Conservation (phyloP, 116 monocot genomes). For the Dioscorea cayenensis region DNA sequence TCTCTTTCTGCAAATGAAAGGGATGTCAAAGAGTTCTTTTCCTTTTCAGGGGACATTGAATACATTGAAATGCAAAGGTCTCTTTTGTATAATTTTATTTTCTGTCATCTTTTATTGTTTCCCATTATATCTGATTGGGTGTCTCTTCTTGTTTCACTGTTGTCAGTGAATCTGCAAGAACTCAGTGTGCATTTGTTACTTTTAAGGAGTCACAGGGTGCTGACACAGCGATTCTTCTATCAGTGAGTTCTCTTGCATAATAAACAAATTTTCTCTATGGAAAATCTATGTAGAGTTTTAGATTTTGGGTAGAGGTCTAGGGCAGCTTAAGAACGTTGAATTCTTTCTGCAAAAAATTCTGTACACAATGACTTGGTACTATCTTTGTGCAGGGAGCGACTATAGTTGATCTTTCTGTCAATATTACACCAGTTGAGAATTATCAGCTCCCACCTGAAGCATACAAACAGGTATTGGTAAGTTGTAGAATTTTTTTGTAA, state of each 20-base stretch:
- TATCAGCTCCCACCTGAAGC: conserved; percentile 72
- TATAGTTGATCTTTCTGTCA: conserved; percentile 66
- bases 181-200: conserved; percentile 68
- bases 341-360: background rate
- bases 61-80: conserved; percentile 65
- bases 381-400: conserved; percentile 60
- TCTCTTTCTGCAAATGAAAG: conserved; percentile 41
- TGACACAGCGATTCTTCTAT: conserved; percentile 67
- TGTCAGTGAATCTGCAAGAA: conserved; percentile 60
- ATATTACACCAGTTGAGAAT: conserved; percentile 47
- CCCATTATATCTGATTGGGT: background rate
- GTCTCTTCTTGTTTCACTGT: background rate
- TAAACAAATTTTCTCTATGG: background rate
- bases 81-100: conserved; percentile 1
- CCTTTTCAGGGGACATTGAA: conserved; percentile 61
- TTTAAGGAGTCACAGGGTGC: conserved; percentile 80
- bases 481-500: background rate
- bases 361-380: background rate
- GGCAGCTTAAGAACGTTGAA: background rate
- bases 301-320: background rate
- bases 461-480: conserved; percentile 10
- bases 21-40: conserved; percentile 68
- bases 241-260: conserved; percentile 30
- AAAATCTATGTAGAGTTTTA: background rate
- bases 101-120: background rate